Evolutionary conservation across 331 rosid species (phyloP).

Genomic region (Telfairia occidentalis): DNA sequence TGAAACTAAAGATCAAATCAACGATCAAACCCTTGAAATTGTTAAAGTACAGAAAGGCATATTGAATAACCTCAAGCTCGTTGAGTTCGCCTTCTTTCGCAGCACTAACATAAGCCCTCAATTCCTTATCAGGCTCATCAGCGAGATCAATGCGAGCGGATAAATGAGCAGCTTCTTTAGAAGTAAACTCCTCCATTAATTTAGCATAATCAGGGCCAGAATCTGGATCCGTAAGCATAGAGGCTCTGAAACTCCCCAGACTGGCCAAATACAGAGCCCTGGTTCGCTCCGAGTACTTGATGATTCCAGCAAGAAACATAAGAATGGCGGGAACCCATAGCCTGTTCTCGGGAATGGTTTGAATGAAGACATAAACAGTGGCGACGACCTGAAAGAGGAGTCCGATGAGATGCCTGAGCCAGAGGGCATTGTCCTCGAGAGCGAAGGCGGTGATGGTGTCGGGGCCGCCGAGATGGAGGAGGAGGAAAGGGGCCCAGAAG

Average conservation of each 20-base stretch:
- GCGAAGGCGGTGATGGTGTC: slow-evolving; percentile 44
- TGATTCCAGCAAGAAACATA: slow-evolving; percentile 28
- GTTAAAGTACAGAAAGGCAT: slow-evolving; percentile 17
- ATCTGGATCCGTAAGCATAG: slow-evolving; percentile 14
- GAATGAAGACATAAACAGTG: slow-evolving; percentile 30
- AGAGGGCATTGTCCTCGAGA: slow-evolving; percentile 38
- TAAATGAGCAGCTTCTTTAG: slow-evolving; percentile 1
- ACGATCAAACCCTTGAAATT: slow-evolving; percentile 1
- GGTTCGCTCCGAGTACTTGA: slow-evolving; percentile 37
- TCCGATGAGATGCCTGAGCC: slow-evolving; percentile 47
- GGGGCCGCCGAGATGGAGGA: slow-evolving; percentile 48
- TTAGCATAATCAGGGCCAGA: slow-evolving; percentile 22
- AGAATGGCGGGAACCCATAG: slow-evolving; percentile 22
- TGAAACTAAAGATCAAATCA: slow-evolving; percentile 25
- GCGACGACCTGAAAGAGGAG: slow-evolving; percentile 25
- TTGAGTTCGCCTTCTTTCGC: neutral
- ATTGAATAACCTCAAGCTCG: slow-evolving; percentile 5
- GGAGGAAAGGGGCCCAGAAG: slow-evolving; percentile 43
- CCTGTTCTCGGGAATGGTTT: slow-evolving; percentile 21
- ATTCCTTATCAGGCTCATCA: slow-evolving; percentile 12
- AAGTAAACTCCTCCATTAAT: slow-evolving; percentile 20
- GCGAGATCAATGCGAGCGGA: slow-evolving; percentile 9
- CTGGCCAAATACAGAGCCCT: slow-evolving; percentile 30
- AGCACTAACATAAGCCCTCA: neutral
- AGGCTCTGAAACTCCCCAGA: slow-evolving; percentile 20